These are phyloP conservation scores for Aeschynomene evenia DNA, from an alignment of 306 rosid genomes.

Conservation along the genomic window DNA sequence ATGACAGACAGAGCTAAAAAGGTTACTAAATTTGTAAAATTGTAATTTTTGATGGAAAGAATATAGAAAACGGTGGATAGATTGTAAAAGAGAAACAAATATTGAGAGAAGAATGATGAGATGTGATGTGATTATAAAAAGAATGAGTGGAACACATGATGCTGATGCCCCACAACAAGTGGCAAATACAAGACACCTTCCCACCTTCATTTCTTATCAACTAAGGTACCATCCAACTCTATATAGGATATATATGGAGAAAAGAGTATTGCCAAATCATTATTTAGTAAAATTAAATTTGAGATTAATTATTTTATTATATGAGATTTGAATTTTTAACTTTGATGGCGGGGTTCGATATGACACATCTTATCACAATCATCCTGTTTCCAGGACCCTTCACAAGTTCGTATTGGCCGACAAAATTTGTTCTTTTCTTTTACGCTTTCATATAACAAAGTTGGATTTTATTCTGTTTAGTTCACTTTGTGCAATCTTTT, in stretches of 20 bases:
- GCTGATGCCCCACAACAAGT: neutral
- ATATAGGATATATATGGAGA: neutral
- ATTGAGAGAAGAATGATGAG: neutral
- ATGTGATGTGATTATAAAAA: conserved; percentile 4
- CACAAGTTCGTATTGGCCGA: neutral
- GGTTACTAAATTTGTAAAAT: neutral
- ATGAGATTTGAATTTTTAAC: neutral
- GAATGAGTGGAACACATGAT: conserved; percentile 24
- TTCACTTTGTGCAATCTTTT: neutral
- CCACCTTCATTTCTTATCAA: conserved; percentile 14
- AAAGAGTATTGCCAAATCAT: neutral
- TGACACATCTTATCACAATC: neutral
- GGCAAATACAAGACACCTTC: neutral
- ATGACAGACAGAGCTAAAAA: neutral
- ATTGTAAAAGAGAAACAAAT: neutral
- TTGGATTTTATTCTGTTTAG: neutral
- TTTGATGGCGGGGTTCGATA: too few species aligned
- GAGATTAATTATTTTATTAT: too few species aligned
- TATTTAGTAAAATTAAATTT: too few species aligned
- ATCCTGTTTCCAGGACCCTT: neutral
- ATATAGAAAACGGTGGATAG: neutral
- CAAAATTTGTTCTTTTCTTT: neutral
- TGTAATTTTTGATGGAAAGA: neutral
- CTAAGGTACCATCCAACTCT: conserved; percentile 6
- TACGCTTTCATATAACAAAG: neutral